Evolutionary conservation across 1,139 yeast genomes (phyloP), one percentile per base, ranked within the genome.

Genomic region (Yamadazyma trypodendri): DNA sequence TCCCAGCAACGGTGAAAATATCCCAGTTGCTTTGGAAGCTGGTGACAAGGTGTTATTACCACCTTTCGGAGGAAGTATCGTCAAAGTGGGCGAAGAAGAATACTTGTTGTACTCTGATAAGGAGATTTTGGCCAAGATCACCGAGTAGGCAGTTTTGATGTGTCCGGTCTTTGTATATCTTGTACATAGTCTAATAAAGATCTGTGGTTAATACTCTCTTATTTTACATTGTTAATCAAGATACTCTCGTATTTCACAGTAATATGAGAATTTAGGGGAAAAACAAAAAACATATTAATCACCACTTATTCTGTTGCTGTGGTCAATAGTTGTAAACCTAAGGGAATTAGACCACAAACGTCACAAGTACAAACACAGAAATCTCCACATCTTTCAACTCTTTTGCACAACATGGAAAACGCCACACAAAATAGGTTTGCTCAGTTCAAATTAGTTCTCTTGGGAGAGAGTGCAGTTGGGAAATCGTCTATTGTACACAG

Each of bases 11-110:
- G 97, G 97, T 45, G 71, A 80, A 56, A 63, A 80, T 44, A 75
- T 88, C 43, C 75, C 82, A 40, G 81, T 89, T 45, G 71, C 82
- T 48, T 95, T 92, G 42, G 69, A 78, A 57, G 80, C 86, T 33
- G 97, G 97, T 54, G 97, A 92, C 72, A 81, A 83, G 56, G 97
- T 92, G 34, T 74, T 92, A 71, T 86, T 92, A 60, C 97, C 97
- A 49, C 79, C 84, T 45, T 87, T 81, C 53, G 96, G 82, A 46
- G 98, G 98, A 41, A 81, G 89, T 50, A 72, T 89, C 49, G 77
- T 92, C 65, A 88, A 84, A 71, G 77, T 92, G 55, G 94, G 89
- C 49, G 96, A 88, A 42, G 81, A 77, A 48, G 92, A 84, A 60
- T 84, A 72, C 59, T 72, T 83, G 52, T 71, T 84, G 56, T 81